phyloP scores from a whole-genome alignment of 257 asterid species.

The Plantago ovata region DNA sequence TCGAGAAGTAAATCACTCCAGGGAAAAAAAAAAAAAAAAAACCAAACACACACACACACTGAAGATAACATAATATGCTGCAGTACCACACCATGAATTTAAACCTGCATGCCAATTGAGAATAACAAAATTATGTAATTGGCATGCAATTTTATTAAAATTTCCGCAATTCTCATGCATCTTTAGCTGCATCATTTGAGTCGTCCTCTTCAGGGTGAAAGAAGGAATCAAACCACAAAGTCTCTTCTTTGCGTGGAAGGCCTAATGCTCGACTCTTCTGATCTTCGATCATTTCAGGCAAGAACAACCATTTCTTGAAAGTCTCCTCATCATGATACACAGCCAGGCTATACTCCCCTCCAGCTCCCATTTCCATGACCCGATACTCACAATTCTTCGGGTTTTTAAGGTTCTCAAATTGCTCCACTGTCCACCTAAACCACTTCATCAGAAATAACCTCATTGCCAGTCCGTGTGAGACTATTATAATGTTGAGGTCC shows the following conservation, averaged over 20 bases:
- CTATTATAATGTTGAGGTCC: slow-evolving; percentile 31
- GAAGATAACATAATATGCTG: no score
- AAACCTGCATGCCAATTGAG: no score
- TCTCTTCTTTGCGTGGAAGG: neutral
- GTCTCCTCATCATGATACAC: neutral
- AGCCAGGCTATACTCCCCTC: slow-evolving; percentile 4
- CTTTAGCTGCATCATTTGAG: no score
- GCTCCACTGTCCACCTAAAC: slow-evolving; percentile 5
- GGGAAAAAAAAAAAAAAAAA: no score
- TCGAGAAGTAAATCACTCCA: no score
- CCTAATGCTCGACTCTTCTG: neutral
- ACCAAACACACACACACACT: no score
- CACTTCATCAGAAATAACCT: slow-evolving; percentile 27
- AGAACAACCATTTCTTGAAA: neutral
- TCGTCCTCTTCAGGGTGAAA: slow-evolving; percentile 3
- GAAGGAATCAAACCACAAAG: slow-evolving; percentile 26
- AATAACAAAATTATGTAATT: no score
- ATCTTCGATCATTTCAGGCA: neutral
- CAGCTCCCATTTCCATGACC: slow-evolving; percentile 2
- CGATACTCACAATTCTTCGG: slow-evolving; percentile 8
- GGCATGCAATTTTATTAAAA: no score
- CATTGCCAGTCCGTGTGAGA: slow-evolving; percentile 38
- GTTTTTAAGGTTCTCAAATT: neutral
- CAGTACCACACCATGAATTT: no score
- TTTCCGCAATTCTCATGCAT: no score